phyloP scores from a whole-genome alignment of 495 filamentous ascomycete species.

The Penicillium psychrofluorescens region DNA sequence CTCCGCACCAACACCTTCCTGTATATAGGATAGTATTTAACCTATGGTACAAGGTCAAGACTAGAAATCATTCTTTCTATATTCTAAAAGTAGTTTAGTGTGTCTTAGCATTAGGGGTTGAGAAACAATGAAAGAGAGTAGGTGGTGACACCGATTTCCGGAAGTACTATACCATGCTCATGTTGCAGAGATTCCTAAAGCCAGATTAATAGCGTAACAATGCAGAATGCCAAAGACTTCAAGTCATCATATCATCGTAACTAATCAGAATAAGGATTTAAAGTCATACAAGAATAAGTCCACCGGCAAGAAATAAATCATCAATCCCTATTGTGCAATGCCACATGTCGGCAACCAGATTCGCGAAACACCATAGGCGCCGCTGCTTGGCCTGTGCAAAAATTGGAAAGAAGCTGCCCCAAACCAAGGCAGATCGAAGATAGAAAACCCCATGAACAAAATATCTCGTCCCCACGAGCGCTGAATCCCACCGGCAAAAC shows the following conservation, averaged over 20 bases:
- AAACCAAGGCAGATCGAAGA: slow-evolving; percentile 4
- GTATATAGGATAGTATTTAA: no score
- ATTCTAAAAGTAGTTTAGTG: no score
- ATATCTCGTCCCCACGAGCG: slow-evolving; percentile 6
- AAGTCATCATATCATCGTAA: slow-evolving; percentile 15
- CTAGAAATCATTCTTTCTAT: no score
- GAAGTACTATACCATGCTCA: no score
- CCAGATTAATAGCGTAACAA: no score
- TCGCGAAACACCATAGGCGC: slow-evolving; percentile 31
- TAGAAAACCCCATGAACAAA: slow-evolving; percentile 1
- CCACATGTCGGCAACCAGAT: slow-evolving; percentile 13
- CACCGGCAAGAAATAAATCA: background rate
- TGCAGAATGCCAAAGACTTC: background rate
- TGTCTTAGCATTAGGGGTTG: no score
- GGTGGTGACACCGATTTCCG: no score
- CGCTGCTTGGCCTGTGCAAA: slow-evolving; percentile 20
- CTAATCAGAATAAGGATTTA: slow-evolving; percentile 1
- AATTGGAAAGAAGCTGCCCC: no score
- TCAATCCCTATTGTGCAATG: slow-evolving; percentile 12
- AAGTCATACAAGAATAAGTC: background rate
- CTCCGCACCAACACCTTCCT: no score
- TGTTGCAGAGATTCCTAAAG: no score
- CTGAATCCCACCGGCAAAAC: slow-evolving; percentile 15
- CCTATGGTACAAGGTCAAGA: no score
- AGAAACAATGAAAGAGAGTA: no score